Evolutionary conservation across 106 monocot species (phyloP), one percentile per base, ranked within the genome.

Genomic region (Dioscorea alata): DNA sequence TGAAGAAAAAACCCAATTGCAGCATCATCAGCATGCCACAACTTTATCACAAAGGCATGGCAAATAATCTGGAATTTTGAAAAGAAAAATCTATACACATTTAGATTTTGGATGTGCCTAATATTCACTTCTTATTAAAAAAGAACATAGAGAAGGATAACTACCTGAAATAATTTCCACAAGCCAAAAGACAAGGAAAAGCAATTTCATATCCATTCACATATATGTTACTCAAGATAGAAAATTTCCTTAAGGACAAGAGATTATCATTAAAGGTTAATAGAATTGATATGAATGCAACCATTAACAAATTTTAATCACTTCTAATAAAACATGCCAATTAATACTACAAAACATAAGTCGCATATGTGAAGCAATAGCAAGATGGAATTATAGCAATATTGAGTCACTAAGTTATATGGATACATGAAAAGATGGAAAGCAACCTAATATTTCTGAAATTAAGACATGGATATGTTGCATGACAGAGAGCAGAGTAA

Each of bases 31-130:
- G 97, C 97, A 21, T 50, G 97, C 97, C 74, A 92, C 84, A 71
- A 97, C 92, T 83, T 90, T 84, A 73, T 97, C 92, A 79, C 92
- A 92, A 76, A 97, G 92, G 76, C 66, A 79, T 32, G 97, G 97
- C 51, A 89, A 65, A 79, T 82, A 87, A 65, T 97, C 89, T 81
- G 92, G 83, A 73, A 90, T 77, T 74, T 92, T 96, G 73, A 57
- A 70, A 53, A 65, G 32, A 59, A 72, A 51, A 15, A 67, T 48
- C 72, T 50, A 50, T 16, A 24, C 57, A 33, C 54, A 18, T 50
- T 64, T 61, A 64, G 42, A 56, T 48, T 59, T 13, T 42, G 21
- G 8, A 23, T 4, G 28, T 28, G 65, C 28, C 22, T 24, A 61
- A 25, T 13, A n/a, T 18, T 32, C 20, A 72, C 12, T 56, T 16